Evolutionary conservation across 2,329 filamentous ascomycete genomes (phyloP).

Genomic region (Intubia oerlemansii): DNA sequence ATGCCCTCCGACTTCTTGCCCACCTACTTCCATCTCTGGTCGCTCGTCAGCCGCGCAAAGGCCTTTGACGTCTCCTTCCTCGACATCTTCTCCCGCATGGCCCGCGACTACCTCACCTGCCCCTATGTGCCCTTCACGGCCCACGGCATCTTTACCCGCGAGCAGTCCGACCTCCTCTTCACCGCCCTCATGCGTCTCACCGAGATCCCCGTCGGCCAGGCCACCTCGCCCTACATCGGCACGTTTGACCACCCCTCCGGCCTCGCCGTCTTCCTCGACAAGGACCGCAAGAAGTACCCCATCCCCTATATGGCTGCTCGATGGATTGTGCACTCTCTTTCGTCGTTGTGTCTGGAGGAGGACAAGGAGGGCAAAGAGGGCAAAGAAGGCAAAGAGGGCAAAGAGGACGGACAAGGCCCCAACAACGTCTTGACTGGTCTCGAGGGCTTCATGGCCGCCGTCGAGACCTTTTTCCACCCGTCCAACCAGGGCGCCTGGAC

Average conservation of each 20-base stretch:
- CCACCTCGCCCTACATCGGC: slow-evolving; percentile 72
- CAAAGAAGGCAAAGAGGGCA: too few species aligned
- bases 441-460: slow-evolving; percentile 79
- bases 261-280: slow-evolving; percentile 67
- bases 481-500: slow-evolving; percentile 92
- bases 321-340: slow-evolving; percentile 84
- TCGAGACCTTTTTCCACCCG: slow-evolving; percentile 97
- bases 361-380: too few species aligned
- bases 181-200: slow-evolving; percentile 75
- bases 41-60: slow-evolving; percentile 74
- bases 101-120: slow-evolving; percentile 61
- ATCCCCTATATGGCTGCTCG: slow-evolving; percentile 79
- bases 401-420: slow-evolving; percentile 1
- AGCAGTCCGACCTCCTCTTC: slow-evolving; percentile 83
- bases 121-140: slow-evolving; percentile 60
- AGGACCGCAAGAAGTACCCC: slow-evolving; percentile 85
- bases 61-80: slow-evolving; percentile 71
- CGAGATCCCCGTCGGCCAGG: slow-evolving; percentile 91
- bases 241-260: slow-evolving; percentile 68
- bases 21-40: slow-evolving; percentile 94
- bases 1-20: slow-evolving; percentile 77
- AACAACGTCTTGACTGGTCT: slow-evolving; percentile 68
- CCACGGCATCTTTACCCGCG: slow-evolving; percentile 77
- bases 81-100: slow-evolving; percentile 72
- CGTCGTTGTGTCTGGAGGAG: slow-evolving; percentile 55